Evolutionary conservation across 768 basidiomycete genomes (phyloP).

Genomic region (Cystoderma amianthinum): DNA sequence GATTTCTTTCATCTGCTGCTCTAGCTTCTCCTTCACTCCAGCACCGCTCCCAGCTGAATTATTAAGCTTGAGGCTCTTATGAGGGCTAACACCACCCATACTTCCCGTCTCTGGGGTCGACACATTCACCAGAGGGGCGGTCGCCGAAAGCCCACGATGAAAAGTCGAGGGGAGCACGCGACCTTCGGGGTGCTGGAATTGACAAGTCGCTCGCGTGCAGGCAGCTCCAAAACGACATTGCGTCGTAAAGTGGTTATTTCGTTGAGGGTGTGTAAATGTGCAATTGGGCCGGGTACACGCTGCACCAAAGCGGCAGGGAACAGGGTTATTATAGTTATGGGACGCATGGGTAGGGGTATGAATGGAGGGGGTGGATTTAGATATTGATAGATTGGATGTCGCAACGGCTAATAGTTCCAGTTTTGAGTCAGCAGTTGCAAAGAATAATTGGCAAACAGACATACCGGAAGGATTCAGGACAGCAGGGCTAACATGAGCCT

Average conservation of each 20-base stretch:
- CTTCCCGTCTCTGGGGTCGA: constrained; percentile 58
- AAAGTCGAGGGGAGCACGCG: constrained; percentile 75
- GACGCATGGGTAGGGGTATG: constrained; percentile 10
- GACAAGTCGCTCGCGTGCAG: constrained; percentile 82
- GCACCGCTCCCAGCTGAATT: no score
- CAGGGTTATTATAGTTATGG: constrained; percentile 18
- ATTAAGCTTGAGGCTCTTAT: constrained; percentile 71
- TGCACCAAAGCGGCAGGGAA: constrained; percentile 63
- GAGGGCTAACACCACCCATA: constrained; percentile 56
- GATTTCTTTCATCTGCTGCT: constrained; percentile 53
- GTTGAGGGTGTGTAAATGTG: constrained; percentile 60
- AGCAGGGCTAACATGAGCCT: constrained; percentile 87
- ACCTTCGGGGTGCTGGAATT: constrained; percentile 89
- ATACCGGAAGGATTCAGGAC: constrained; percentile 60
- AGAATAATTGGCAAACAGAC: constrained; percentile 9
- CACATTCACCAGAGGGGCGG: constrained; percentile 55
- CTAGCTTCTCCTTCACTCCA: constrained; percentile 28
- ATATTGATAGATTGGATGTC: constrained; percentile 29
- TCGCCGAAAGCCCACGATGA: constrained; percentile 67
- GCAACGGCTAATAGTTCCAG: constrained; percentile 17
- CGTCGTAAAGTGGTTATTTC: constrained; percentile 25
- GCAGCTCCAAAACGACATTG: constrained; percentile 78
- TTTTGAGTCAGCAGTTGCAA: constrained; percentile 8
- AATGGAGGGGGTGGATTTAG: constrained; percentile 18
- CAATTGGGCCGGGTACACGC: constrained; percentile 66